Base-by-base conservation (phyloP, 495 filamentous ascomycete genomes). In the Rhypophila decipiens region DNA sequence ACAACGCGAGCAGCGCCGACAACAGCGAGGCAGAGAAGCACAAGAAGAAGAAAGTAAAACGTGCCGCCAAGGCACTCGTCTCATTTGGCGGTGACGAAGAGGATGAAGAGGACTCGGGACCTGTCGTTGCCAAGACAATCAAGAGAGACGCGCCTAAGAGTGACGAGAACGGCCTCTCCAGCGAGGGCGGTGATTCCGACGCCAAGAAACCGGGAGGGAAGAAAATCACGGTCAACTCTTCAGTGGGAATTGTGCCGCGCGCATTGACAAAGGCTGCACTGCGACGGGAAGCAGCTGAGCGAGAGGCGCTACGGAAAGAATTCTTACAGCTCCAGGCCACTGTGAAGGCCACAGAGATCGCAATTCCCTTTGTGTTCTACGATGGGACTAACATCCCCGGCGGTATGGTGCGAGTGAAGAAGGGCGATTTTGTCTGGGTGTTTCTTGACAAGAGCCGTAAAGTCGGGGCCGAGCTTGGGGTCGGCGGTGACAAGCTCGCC, bases 281-380 rank as follows among this genome's bases (percentile, higher is more conserved):
- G 20, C 74, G 85, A 34, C 76, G 83, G 12, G 93, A 97, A 54
- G 86, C 88, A 8, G 79, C 86, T 47, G 83, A 88, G 47, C 76
- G 88, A 42, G 93, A 98, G 51, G 70, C 80, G 33, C 66, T 96
- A 35, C 82, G 91, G 9, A 88, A 87, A 50, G 87, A 96, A 56
- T 98, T 96, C 55, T 51, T 95, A 24, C 66, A 67, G 8, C 76
- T 91, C 58, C 93, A 96, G 63, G 87, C 94, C 39, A 79, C 82
- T 2, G 84, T 97, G 46, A 96, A 94, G 69, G 80, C 80, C 27
- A 88, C 90, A 20, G 89, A 96, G 58, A 88, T 98, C 18, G 71
- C 84, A 34, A 87, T 98, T 3, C 93, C 93, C 0, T 98, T 98
- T 66, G 88, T 96, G 19, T 97, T 98, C 60, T 97, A 95, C 66